Percentiles rank a stretch among this genome's conserved stretches.
Conservation (phyloP, 495 filamentous ascomycete genomes). For the Penicillium desertorum region DNA sequence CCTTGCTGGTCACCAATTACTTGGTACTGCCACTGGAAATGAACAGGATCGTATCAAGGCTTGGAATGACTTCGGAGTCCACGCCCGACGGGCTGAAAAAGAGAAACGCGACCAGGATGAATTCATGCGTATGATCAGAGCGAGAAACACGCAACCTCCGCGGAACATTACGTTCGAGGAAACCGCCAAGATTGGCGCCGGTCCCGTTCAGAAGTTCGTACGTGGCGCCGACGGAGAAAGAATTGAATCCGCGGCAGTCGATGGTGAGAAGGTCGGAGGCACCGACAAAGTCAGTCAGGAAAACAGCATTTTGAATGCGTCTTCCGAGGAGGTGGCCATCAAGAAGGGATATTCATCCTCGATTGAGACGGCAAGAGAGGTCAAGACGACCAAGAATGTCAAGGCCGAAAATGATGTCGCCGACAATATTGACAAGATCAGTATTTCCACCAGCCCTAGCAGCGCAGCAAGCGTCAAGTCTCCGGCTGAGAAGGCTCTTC, state of each 20-base stretch:
- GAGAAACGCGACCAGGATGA: not conserved
- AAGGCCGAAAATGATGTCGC: not conserved
- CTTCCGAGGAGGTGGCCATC: not conserved
- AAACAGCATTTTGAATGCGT: not conserved
- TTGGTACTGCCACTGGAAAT: not conserved
- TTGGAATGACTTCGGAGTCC: constrained; percentile 15
- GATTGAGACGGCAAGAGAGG: not conserved
- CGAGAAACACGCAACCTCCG: not conserved
- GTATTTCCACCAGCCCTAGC: not conserved
- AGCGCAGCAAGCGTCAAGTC: not conserved
- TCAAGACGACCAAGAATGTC: not conserved
- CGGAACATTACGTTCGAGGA: not conserved
- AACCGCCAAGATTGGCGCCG: not conserved
- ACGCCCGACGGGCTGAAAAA: not conserved
- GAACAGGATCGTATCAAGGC: constrained; percentile 15
- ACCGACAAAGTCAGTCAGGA: not conserved
- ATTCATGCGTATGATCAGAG: not conserved
- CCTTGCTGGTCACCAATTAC: not conserved
- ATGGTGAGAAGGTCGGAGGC: not conserved
- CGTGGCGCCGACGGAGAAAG: not conserved
- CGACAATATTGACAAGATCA: constrained; percentile 1
- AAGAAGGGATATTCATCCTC: not conserved
- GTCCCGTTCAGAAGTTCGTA: not conserved
- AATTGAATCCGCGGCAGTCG: not conserved
- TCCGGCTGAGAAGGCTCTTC: not conserved